These are phyloP conservation scores for Spathaspora arborariae DNA, from an alignment of 805 yeast species.

Conservation along the genomic window DNA sequence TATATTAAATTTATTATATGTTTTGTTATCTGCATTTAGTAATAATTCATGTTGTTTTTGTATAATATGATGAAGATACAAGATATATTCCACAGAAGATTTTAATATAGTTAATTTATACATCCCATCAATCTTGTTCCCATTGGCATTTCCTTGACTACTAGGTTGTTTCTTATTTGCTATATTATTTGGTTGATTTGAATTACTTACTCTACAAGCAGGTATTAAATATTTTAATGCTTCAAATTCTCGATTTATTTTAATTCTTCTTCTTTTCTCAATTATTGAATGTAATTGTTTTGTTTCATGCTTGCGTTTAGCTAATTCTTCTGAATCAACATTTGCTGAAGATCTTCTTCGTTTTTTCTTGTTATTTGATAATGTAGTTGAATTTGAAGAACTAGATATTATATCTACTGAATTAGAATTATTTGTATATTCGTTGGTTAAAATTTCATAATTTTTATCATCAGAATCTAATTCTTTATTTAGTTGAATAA, in stretches of 20 bases:
- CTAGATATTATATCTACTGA: neutral
- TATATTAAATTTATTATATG: conserved; percentile 37
- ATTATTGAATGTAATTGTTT: conserved; percentile 65
- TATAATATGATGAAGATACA: conserved; percentile 60
- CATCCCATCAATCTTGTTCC: conserved; percentile 55
- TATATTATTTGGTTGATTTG: conserved; percentile 21
- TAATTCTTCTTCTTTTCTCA: conserved; percentile 73
- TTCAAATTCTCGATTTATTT: conserved; percentile 80
- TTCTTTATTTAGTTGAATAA: conserved; percentile 41
- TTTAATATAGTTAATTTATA: conserved; percentile 78
- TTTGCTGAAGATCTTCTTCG: conserved; percentile 37
- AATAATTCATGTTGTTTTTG: conserved; percentile 48
- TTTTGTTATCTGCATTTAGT: conserved; percentile 10
- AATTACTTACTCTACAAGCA: conserved; percentile 50
- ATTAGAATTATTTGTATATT: conserved; percentile 17
- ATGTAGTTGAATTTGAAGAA: neutral
- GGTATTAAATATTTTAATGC: conserved; percentile 75
- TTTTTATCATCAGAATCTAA: conserved; percentile 39
- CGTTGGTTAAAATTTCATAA: conserved; percentile 41
- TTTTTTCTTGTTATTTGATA: conserved; percentile 22
- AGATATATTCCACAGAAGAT: conserved; percentile 78
- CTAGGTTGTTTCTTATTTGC: conserved; percentile 2
- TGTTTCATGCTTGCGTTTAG: conserved; percentile 39
- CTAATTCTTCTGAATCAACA: conserved; percentile 38
- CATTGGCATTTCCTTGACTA: conserved; percentile 14